These are phyloP conservation scores for Cadophora sp. DNA, from an alignment of 2,329 filamentous ascomycete species.

Conservation along the genomic window DNA sequence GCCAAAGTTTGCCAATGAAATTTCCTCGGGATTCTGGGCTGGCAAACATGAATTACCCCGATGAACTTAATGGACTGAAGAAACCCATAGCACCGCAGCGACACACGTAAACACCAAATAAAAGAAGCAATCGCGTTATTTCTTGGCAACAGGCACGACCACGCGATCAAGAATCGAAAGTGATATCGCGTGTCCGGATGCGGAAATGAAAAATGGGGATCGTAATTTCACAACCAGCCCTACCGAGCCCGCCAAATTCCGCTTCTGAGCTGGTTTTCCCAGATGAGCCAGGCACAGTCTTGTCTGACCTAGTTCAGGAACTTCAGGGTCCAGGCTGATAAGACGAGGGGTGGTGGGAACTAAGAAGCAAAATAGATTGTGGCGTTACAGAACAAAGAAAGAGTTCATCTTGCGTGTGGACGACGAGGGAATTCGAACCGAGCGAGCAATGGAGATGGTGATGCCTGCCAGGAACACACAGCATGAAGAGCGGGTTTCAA, in stretches of 20 bases:
- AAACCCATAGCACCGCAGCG: no score
- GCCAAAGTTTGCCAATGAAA: no score
- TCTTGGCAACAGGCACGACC: constrained; percentile 12
- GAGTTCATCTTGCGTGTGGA: neutral
- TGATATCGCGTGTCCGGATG: neutral
- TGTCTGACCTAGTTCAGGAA: neutral
- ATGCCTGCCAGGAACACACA: neutral
- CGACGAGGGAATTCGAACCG: constrained; percentile 1
- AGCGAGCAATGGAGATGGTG: neutral
- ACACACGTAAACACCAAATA: neutral
- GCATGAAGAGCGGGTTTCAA: constrained; percentile 15
- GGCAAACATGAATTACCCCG: no score
- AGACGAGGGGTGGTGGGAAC: neutral
- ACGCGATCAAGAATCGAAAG: neutral
- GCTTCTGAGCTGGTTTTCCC: constrained; percentile 5
- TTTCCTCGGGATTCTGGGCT: no score
- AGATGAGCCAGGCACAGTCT: neutral
- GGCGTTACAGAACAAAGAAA: constrained; percentile 1
- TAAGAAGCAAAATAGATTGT: constrained; percentile 7
- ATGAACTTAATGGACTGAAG: no score
- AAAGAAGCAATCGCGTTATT: constrained; percentile 5
- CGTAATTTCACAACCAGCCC: constrained; percentile 20
- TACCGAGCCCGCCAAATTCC: constrained; percentile 5
- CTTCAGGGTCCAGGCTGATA: neutral
- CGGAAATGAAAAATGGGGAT: constrained; percentile 16